Conservation (phyloP, 768 basidiomycete genomes). For the Dentipellis fragilis region DNA sequence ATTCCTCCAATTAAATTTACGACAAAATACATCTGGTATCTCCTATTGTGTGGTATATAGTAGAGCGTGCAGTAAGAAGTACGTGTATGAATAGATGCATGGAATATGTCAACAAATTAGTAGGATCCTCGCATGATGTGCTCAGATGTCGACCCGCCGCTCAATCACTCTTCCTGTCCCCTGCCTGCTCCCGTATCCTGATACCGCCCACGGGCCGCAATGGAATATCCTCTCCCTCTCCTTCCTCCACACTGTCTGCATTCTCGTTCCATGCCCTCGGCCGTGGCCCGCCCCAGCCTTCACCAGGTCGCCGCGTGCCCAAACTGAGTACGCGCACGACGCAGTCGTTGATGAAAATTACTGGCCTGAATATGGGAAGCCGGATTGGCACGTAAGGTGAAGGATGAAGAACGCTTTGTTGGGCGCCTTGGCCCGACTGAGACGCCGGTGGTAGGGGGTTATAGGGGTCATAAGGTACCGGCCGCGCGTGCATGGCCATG, state of each 20-base stretch:
- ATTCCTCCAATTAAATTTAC: not conserved
- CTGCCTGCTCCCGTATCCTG: conserved; percentile 3
- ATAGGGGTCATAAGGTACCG: conserved; percentile 69
- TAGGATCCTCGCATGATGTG: not conserved
- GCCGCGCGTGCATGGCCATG: conserved; percentile 71
- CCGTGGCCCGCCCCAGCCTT: conserved; percentile 14
- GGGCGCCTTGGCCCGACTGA: conserved; percentile 6
- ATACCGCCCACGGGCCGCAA: conserved; percentile 10
- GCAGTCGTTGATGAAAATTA: conserved; percentile 66
- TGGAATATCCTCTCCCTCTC: conserved; percentile 27
- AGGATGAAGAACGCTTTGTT: conserved; percentile 40
- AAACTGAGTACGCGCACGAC: conserved; percentile 56
- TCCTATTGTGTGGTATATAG: not conserved
- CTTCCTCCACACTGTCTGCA: conserved; percentile 55
- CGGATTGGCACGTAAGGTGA: conserved; percentile 76
- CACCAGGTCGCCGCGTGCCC: conserved; percentile 23
- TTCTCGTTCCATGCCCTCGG: conserved; percentile 29
- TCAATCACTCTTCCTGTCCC: conserved; percentile 5
- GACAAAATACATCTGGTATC: not conserved
- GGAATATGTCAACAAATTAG: not conserved
- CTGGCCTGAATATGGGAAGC: conserved; percentile 62
- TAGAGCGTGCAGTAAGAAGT: not conserved
- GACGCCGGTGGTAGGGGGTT: conserved; percentile 34
- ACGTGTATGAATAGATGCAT: not conserved
- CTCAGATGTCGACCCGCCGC: not conserved